Evolutionary conservation across 192 early-diverging fungal genomes (phyloP), one percentile per base, ranked within the genome.

Genomic region (Coemansia sp.): DNA sequence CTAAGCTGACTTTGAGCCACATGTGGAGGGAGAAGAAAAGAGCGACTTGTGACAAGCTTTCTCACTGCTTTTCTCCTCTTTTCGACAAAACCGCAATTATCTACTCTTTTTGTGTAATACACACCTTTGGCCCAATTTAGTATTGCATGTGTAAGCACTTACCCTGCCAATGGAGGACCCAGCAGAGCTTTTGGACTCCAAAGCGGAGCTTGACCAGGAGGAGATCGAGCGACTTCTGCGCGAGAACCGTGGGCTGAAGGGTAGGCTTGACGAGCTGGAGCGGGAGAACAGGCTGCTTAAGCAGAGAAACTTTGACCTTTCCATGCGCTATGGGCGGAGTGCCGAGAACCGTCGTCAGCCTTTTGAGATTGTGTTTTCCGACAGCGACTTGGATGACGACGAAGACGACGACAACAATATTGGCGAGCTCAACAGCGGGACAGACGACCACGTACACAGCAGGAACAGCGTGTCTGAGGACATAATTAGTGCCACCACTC

Each of bases 181-280:
- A 11, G 38, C 52, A 6, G 75, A 72, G 52, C 48, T 69, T 20
- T 55, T 79, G 34, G 77, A 70, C 62, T 70, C 77, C 38, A 80
- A 74, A 36, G 77, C 77, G 0, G 77, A 80, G 65, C 77, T 80
- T 2, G 77, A 80, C 77, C 77, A 80, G 58, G 79, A 81, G 59
- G 72, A 81, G 36, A 71, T 75, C 54, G 79, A 72, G 48, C 70
- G 69, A 34, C 63, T 81, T 44, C 36, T 72, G 58, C 72, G 79
- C 10, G 73, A 75, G 53, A 81, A 73, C 60, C 64, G 71, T 11
- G 61, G 62, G 25, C 52, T 81, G 25, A 81, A 75, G 53, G 66
- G 67, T 2, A 57, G 79, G 15, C 62, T 82, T 2, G 79, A 82
- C 45, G 79, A 82, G 52, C 70, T 82, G 42, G 79, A 82, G 58